Evolutionary conservation across 1,284 basidiomycete species (phyloP).

Genomic region (Schizophyllum commune): DNA sequence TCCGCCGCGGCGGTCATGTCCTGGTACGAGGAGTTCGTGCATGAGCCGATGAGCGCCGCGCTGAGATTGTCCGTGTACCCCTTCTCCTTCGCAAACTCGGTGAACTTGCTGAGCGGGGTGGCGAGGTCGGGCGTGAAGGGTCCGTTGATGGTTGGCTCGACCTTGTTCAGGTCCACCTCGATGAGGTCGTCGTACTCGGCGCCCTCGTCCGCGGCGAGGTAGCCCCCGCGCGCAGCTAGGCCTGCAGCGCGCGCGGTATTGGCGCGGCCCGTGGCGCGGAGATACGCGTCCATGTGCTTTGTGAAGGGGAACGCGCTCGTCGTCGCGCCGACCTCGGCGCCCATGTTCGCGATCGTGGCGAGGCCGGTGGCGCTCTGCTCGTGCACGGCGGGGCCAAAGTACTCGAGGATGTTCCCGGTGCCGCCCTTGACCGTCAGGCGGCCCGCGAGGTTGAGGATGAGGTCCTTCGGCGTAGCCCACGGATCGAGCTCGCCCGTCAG

Average conservation of each 20-base stretch:
- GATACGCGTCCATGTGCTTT: constrained; percentile 81
- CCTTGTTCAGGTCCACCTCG: constrained; percentile 86
- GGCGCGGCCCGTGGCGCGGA: constrained; percentile 85
- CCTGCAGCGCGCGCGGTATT: constrained; percentile 87
- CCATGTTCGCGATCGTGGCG: constrained; percentile 97
- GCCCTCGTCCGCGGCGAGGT: constrained; percentile 78
- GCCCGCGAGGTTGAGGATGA: constrained; percentile 93
- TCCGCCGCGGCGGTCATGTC: constrained; percentile 92
- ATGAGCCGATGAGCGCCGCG: constrained; percentile 92
- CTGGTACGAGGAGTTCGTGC: constrained; percentile 96
- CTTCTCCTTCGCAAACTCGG: constrained; percentile 70
- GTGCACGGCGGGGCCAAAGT: constrained; percentile 92
- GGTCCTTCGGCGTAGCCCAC: constrained; percentile 96
- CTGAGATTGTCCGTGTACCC: constrained; percentile 91
- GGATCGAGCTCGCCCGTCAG: constrained; percentile 83
- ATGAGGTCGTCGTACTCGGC: constrained; percentile 97
- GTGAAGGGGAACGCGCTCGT: constrained; percentile 98
- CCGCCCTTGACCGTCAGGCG: constrained; percentile 94
- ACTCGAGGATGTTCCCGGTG: constrained; percentile 94
- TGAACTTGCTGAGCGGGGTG: constrained; percentile 92
- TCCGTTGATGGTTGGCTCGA: constrained; percentile 96
- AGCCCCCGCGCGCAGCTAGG: constrained; percentile 70
- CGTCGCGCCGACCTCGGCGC: constrained; percentile 97
- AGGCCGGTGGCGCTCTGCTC: constrained; percentile 93
- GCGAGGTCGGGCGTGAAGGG: constrained; percentile 98